Percentiles rank a stretch among this genome's conserved stretches.
Conservation (phyloP, 2,329 filamentous ascomycete species). For the Ophiocordyceps robertsii region DNA sequence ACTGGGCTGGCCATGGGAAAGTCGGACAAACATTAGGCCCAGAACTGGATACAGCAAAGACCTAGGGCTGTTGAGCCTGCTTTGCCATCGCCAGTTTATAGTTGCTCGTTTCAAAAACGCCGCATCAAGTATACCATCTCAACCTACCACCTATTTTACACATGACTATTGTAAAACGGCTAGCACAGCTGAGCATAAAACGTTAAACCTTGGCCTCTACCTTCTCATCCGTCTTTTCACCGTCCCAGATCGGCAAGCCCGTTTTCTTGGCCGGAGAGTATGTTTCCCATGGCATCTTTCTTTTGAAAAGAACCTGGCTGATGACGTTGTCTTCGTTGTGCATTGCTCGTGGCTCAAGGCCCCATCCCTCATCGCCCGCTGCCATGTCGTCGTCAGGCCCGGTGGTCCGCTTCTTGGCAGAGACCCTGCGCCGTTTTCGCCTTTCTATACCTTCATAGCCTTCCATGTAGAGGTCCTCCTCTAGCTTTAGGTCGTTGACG, state of each 20-base stretch:
- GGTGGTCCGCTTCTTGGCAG: slow-evolving; percentile 13
- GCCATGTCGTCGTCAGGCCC: slow-evolving; percentile 21
- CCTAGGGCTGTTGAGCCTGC: too few relatives aligned
- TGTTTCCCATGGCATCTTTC: slow-evolving; percentile 13
- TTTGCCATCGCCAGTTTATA: too few relatives aligned
- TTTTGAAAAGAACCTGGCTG: slow-evolving; percentile 15
- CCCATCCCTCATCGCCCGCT: slow-evolving; percentile 3
- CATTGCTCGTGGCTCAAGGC: slow-evolving; percentile 12
- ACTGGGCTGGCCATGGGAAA: too few relatives aligned
- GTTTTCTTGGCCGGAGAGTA: slow-evolving; percentile 12
- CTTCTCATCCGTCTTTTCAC: too few relatives aligned
- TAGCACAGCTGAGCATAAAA: too few relatives aligned
- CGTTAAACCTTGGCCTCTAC: too few relatives aligned
- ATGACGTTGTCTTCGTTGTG: slow-evolving; percentile 20
- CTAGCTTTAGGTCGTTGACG: slow-evolving; percentile 26
- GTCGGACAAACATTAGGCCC: too few relatives aligned
- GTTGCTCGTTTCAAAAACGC: too few relatives aligned
- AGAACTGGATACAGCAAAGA: too few relatives aligned
- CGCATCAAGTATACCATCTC: too few relatives aligned
- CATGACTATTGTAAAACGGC: too few relatives aligned
- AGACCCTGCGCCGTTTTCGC: slow-evolving; percentile 28
- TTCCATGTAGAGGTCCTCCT: slow-evolving; percentile 25
- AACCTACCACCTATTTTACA: too few relatives aligned
- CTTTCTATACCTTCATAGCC: slow-evolving; percentile 20
- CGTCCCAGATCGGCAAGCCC: slow-evolving; percentile 14